Percentiles rank a stretch among this genome's conserved stretches.
Conservation (phyloP, 148 eudicot genomes). For the Limonium bicolor region DNA sequence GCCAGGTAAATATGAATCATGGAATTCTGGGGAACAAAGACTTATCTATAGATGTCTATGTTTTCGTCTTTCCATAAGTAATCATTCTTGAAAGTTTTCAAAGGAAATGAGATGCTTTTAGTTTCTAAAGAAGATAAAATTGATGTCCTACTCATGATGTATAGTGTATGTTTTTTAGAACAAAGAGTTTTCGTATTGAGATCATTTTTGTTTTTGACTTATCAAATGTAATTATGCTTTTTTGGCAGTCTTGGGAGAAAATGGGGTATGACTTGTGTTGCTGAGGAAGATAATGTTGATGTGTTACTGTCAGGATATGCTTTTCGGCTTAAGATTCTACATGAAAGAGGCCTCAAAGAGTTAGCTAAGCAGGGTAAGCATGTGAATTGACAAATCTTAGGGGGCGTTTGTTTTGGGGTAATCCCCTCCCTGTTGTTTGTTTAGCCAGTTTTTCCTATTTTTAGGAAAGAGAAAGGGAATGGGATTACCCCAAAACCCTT, state of each 20-base stretch:
- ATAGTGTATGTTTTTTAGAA: no score
- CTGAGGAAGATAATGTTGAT: constrained; percentile 70
- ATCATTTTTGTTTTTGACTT: background rate
- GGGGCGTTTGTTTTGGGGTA: no score
- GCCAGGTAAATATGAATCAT: constrained; percentile 47
- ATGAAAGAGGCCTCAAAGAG: constrained; percentile 74
- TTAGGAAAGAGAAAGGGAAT: no score
- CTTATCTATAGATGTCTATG: background rate
- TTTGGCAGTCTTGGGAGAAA: constrained; percentile 52
- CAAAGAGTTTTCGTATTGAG: background rate
- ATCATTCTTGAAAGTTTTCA: constrained; percentile 45
- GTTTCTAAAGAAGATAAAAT: constrained; percentile 69
- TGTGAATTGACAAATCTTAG: no score
- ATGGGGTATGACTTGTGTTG: constrained; percentile 44
- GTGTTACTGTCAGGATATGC: constrained; percentile 79
- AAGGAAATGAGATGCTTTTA: constrained; percentile 33
- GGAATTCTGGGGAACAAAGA: background rate
- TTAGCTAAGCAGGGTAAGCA: constrained; percentile 40
- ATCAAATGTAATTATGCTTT: no score
- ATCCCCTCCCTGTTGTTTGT: no score
- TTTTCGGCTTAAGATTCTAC: constrained; percentile 81
- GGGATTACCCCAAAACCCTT: no score
- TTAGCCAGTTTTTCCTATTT: no score
- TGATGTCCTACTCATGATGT: constrained; percentile 54
- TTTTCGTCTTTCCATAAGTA: background rate